These are phyloP conservation scores for Beauveria sp. DNA, from an alignment of 2,329 filamentous ascomycete species.

Conservation along the genomic window DNA sequence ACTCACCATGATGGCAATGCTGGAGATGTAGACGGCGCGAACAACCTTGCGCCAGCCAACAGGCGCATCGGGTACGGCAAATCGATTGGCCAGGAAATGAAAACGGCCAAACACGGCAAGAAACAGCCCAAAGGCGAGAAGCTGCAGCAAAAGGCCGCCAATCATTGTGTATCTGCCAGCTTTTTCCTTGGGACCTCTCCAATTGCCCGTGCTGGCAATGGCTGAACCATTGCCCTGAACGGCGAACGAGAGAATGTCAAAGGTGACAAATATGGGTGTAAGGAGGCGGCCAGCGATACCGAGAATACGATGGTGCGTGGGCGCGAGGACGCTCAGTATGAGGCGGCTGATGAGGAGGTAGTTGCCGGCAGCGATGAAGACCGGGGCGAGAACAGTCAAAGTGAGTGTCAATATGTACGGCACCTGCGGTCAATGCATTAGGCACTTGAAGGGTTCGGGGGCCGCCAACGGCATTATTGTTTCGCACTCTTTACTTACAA, in stretches of 20 bases:
- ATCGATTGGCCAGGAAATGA: slow-evolving; percentile 22
- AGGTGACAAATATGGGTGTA: slow-evolving; percentile 37
- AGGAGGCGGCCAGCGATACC: slow-evolving; percentile 29
- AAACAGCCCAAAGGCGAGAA: slow-evolving; percentile 32
- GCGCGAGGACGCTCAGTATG: slow-evolving; percentile 29
- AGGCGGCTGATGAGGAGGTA: slow-evolving; percentile 44
- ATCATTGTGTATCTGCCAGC: slow-evolving; percentile 34
- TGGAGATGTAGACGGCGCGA: slow-evolving; percentile 34
- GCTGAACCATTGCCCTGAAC: slow-evolving; percentile 37
- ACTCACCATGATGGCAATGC: slow-evolving; percentile 37
- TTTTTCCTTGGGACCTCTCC: slow-evolving; percentile 30
- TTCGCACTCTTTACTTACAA: slow-evolving; percentile 20
- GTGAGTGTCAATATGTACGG: slow-evolving; percentile 32
- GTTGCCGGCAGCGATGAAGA: slow-evolving; percentile 41
- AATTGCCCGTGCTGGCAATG: slow-evolving; percentile 34
- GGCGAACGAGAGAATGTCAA: slow-evolving; percentile 36
- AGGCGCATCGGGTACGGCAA: slow-evolving; percentile 20
- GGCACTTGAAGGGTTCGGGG: neutral
- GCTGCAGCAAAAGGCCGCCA: slow-evolving; percentile 32
- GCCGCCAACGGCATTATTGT: neutral
- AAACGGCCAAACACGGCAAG: slow-evolving; percentile 32
- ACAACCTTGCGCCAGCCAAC: slow-evolving; percentile 31
- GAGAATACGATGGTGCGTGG: slow-evolving; percentile 25
- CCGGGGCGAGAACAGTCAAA: slow-evolving; percentile 40
- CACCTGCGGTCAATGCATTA: slow-evolving; percentile 14